Conservation (phyloP, 495 filamentous ascomycete genomes). For the Xanthoparmelia taractica region DNA sequence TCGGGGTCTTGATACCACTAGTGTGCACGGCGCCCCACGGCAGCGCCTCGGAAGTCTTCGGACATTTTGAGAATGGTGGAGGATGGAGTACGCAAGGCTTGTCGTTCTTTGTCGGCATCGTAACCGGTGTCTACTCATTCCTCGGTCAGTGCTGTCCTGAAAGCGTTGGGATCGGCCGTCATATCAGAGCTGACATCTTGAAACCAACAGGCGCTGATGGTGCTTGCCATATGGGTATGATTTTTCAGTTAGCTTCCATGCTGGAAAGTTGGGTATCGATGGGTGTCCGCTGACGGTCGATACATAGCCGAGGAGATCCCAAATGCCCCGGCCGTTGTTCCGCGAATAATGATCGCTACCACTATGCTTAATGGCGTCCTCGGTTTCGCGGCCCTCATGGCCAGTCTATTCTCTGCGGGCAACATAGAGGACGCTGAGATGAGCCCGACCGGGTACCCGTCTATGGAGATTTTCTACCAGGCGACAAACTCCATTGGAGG, state of each 20-base stretch:
- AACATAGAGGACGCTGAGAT: slow-evolving; percentile 26
- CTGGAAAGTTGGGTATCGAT: neutral
- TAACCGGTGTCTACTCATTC: slow-evolving; percentile 35
- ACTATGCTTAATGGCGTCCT: slow-evolving; percentile 28
- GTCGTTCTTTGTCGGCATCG: slow-evolving; percentile 34
- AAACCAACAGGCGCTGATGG: neutral
- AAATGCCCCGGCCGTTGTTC: slow-evolving; percentile 27
- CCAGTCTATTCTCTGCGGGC: slow-evolving; percentile 28
- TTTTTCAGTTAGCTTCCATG: neutral
- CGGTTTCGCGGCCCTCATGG: slow-evolving; percentile 27
- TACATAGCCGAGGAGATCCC: slow-evolving; percentile 32
- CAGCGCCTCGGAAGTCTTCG: slow-evolving; percentile 29
- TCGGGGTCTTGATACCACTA: slow-evolving; percentile 33
- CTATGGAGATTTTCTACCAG: slow-evolving; percentile 33
- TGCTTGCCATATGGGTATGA: slow-evolving; percentile 8
- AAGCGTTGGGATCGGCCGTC: too few species aligned
- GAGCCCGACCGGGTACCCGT: slow-evolving; percentile 31
- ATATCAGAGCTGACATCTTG: neutral
- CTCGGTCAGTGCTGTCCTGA: slow-evolving; percentile 22
- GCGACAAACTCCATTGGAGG: slow-evolving; percentile 26
- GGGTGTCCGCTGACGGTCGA: slow-evolving; percentile 9
- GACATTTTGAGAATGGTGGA: slow-evolving; percentile 30
- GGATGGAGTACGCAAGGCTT: slow-evolving; percentile 33
- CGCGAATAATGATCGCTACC: slow-evolving; percentile 30
- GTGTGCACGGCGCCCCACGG: slow-evolving; percentile 31